phyloP scores from a whole-genome alignment of 2,329 filamentous ascomycete species.

The Fusarium hainanense region DNA sequence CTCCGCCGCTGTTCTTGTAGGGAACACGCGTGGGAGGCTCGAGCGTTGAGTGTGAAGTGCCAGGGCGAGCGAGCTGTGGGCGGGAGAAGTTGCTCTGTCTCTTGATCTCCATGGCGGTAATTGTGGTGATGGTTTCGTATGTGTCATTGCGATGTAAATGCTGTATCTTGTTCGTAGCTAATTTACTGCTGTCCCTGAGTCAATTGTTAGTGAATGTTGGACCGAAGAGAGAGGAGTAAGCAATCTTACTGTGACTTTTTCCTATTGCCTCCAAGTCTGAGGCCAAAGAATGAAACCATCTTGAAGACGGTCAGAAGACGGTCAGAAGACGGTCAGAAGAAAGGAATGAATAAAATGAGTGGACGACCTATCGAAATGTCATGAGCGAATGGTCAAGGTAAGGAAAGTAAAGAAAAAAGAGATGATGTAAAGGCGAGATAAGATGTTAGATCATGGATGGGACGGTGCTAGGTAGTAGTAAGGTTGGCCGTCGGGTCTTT shows the following conservation, averaged over 20 bases:
- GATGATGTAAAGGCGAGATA: constrained; percentile 17
- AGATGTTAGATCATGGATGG: not conserved
- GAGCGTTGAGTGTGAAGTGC: constrained; percentile 53
- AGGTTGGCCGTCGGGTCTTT: not conserved
- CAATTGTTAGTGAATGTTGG: not conserved
- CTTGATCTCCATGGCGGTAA: constrained; percentile 16
- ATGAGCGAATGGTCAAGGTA: not conserved
- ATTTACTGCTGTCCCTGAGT: constrained; percentile 44
- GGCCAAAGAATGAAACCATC: constrained; percentile 70
- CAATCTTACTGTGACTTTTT: constrained; percentile 63
- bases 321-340: constrained; percentile 5
- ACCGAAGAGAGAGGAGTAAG: not conserved
- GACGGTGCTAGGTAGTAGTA: not conserved
- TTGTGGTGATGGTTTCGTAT: constrained; percentile 4
- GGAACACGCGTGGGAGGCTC: constrained; percentile 46
- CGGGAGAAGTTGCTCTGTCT: constrained; percentile 50
- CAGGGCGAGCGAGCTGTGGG: constrained; percentile 54
- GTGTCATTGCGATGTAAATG: constrained; percentile 21
- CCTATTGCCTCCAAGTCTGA: constrained; percentile 66
- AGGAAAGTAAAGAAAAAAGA: not conserved
- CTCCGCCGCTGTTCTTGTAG: constrained; percentile 51
- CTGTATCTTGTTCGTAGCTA: constrained; percentile 25
- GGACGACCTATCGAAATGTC: constrained; percentile 12
- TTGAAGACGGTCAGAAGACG: constrained; percentile 12
- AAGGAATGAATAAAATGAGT: not conserved